These are phyloP conservation scores for Takakia lepidozioides DNA, from an alignment of 225 moss, liverwort and hornwort species.

Conservation along the genomic window DNA sequence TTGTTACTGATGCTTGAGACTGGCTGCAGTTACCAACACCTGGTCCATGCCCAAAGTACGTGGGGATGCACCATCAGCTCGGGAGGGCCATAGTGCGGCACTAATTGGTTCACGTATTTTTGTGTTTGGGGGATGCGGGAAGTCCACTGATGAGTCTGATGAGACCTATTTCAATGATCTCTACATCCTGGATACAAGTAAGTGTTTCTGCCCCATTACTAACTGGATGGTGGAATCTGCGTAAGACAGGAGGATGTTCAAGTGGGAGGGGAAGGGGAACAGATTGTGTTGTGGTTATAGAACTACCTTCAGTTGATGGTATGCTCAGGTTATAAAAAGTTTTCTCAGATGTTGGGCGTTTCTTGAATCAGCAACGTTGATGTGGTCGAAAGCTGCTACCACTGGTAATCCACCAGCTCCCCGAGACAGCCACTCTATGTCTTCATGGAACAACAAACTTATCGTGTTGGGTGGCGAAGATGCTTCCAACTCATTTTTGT, in stretches of 20 bases:
- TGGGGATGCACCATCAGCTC: conserved; percentile 84
- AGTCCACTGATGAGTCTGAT: conserved; percentile 75
- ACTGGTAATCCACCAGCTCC: conserved; percentile 72
- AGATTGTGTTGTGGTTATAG: too few relatives aligned
- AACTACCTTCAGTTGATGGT: too few relatives aligned
- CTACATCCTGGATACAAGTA: conserved; percentile 75
- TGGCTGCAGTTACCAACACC: conserved; percentile 49
- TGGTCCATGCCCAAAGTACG: conserved; percentile 61
- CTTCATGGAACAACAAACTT: conserved; percentile 78
- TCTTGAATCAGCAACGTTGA: conserved; percentile 24
- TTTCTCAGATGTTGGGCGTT: too few relatives aligned
- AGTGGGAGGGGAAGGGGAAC: too few relatives aligned
- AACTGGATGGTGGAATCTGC: too few relatives aligned
- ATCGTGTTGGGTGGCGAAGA: conserved; percentile 92
- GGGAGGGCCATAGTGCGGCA: conserved; percentile 94
- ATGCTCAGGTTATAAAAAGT: too few relatives aligned
- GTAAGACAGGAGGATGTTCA: too few relatives aligned
- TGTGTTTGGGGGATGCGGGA: conserved; percentile 96
- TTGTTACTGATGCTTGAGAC: too few relatives aligned
- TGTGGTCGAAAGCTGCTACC: conserved; percentile 72
- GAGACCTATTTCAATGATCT: conserved; percentile 96
- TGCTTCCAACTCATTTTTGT: conserved; percentile 79
- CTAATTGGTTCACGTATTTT: conserved; percentile 71
- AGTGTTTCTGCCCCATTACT: background rate
- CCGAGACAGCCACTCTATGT: conserved; percentile 95